Evolutionary conservation across 176 grass and related monocot genomes (phyloP).

Genomic region (Carex kokanica): DNA sequence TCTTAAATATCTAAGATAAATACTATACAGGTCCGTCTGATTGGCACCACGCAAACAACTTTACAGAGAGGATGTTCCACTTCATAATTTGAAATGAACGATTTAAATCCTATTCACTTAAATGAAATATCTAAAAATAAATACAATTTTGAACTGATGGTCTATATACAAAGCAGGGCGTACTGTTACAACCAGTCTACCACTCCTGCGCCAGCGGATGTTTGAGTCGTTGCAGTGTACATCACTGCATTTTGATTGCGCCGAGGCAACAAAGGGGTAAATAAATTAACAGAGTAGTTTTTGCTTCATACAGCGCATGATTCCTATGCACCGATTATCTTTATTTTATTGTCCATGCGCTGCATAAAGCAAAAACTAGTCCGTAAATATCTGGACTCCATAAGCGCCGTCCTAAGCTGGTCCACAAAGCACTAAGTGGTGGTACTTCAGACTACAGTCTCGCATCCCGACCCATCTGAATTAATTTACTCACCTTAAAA

Average conservation of each 20-base stretch:
- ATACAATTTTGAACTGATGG: neutral
- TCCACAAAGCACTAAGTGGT: conserved; percentile 7
- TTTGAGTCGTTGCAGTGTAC: no score
- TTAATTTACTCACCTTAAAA: neutral
- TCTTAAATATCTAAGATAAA: no score
- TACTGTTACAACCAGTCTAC: neutral
- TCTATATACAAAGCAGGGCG: no score
- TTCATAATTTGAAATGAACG: neutral
- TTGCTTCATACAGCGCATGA: no score
- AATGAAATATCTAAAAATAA: neutral
- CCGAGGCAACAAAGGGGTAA: neutral
- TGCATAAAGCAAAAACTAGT: no score
- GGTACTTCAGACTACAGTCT: neutral
- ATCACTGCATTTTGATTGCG: neutral
- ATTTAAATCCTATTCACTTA: neutral
- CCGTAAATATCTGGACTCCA: no score
- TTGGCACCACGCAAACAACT: neutral
- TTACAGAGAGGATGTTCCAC: neutral
- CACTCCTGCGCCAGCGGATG: neutral
- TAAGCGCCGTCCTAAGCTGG: neutral
- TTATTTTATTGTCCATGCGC: no score
- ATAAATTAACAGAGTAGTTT: no score
- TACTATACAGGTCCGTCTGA: no score
- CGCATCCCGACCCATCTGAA: neutral
- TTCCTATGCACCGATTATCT: no score